Evolutionary conservation across 345 rosid genomes (phyloP), one percentile per base, ranked within the genome.

Genomic region (Camelina sativa): DNA sequence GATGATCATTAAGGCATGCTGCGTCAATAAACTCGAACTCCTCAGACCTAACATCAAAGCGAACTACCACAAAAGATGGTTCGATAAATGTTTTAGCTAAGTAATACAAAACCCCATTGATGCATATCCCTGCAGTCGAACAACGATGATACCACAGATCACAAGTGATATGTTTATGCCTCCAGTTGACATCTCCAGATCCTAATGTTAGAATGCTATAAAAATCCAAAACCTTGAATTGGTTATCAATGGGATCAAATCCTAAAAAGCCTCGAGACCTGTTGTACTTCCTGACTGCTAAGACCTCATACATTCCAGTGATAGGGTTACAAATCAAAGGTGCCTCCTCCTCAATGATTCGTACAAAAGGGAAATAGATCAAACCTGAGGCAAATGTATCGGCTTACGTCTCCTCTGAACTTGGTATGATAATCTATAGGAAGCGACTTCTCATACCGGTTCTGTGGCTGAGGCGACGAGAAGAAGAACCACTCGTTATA

Each of bases 81-180:
- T 0, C 62, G 5, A 0, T 2, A 9, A 0, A 0, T 0, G 2
- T 20, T 4, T 7, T 6, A 40, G 6, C 19, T 12, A 61, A 22
- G 66, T 62, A 22, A 62, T 61, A 61, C 11, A 40, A 20, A 61
- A 61, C 65, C 1, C 65, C 65, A 61, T 22, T 40, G 34, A 40
- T 62, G 37, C 67, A 62, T 23, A 62, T 62, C 52, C 22, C 67
- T 43, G 15, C 22, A 15, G 3, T 8, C 9, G 25, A 43, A 43
- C 38, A 43, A 4, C 6, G 0, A 0, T 7, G 1, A 2, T 40
- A 23, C 25, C 25, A 61, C 8, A 0, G 0, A 16, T 8, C 4
- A 11, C 32, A 8, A 1, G 8, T 15, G 34, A 30, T 30, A 30
- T 30, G 6, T 6, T 30, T 22, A 6, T 7, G 8, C 22, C 38